A percentile compares a stretch with the other conserved stretches of the same genome.
Evolutionary conservation across 805 yeast species (phyloP).

Genomic region (Yamadazyma sp.): DNA sequence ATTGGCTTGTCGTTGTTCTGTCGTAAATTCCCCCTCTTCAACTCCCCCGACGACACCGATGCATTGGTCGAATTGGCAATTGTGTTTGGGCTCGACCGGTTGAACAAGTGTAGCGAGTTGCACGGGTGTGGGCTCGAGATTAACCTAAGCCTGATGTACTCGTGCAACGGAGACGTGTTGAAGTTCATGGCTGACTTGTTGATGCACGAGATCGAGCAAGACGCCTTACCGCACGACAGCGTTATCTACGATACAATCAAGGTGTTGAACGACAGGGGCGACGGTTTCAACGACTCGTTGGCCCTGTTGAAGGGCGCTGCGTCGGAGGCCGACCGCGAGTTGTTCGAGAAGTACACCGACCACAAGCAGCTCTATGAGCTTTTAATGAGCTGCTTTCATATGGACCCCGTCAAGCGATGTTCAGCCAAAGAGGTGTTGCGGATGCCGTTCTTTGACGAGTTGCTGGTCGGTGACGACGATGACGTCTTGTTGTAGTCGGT

Average conservation of each 20-base stretch:
- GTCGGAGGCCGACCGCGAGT: conserved; percentile 14
- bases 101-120: conserved; percentile 73
- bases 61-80: conserved; percentile 83
- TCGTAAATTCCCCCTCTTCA: conserved; percentile 88
- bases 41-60: conserved; percentile 90
- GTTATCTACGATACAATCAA: conserved; percentile 65
- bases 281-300: conserved; percentile 20
- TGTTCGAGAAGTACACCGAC: conserved; percentile 33
- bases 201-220: conserved; percentile 48
- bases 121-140: conserved; percentile 88
- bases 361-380: conserved; percentile 52
- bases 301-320: conserved; percentile 7
- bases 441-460: conserved; percentile 58
- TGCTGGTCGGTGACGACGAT: conserved; percentile 36
- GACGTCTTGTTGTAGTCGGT: conserved; percentile 13
- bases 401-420: conserved; percentile 58
- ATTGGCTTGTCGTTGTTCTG: conserved; percentile 75
- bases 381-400: conserved; percentile 54
- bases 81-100: conserved; percentile 70
- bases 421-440: conserved; percentile 56
- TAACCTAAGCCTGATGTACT: conserved; percentile 19
- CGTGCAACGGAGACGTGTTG: conserved; percentile 32
- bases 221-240: conserved; percentile 67
- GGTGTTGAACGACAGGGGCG: conserved; percentile 46
- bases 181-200: conserved; percentile 30